Conservation (phyloP, 169 alveolate species). For the Fabrea salina region DNA sequence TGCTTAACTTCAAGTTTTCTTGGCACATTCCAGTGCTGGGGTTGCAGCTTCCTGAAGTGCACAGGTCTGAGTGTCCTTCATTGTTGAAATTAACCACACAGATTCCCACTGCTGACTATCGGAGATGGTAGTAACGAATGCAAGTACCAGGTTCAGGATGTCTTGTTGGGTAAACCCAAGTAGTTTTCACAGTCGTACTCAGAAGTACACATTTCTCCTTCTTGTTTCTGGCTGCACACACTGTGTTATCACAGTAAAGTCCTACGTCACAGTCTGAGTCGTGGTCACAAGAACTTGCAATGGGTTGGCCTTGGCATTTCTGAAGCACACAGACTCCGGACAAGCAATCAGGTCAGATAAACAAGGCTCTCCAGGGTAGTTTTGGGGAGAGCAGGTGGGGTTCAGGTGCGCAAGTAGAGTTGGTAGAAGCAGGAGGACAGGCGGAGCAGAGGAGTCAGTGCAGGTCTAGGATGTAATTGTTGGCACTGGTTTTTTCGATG, state of each 20-base stretch:
- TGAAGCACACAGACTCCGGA: no score
- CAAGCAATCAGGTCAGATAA: no score
- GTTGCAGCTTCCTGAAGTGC: background rate
- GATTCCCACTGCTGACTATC: background rate
- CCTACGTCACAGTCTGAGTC: slow-evolving; percentile 21
- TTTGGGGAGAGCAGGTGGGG: no score
- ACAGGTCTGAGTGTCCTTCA: slow-evolving; percentile 11
- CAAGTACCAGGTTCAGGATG: background rate
- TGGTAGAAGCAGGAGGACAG: no score
- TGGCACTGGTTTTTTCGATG: no score
- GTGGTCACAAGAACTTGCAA: background rate
- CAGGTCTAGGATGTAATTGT: no score
- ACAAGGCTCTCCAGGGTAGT: no score
- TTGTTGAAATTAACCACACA: background rate
- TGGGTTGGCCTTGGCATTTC: no score
- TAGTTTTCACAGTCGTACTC: slow-evolving; percentile 9
- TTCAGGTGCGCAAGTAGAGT: no score
- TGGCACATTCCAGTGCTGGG: slow-evolving; percentile 3
- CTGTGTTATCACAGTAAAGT: background rate
- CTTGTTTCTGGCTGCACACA: background rate
- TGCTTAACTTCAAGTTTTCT: background rate
- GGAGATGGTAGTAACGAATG: background rate
- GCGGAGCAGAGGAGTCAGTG: no score
- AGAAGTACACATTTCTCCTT: background rate
- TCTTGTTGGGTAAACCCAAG: slow-evolving; percentile 10